Percentiles rank a stretch among this genome's conserved stretches.
Evolutionary conservation across 2,329 filamentous ascomycete species (phyloP).

Genomic region (Raffaelea albimanens): DNA sequence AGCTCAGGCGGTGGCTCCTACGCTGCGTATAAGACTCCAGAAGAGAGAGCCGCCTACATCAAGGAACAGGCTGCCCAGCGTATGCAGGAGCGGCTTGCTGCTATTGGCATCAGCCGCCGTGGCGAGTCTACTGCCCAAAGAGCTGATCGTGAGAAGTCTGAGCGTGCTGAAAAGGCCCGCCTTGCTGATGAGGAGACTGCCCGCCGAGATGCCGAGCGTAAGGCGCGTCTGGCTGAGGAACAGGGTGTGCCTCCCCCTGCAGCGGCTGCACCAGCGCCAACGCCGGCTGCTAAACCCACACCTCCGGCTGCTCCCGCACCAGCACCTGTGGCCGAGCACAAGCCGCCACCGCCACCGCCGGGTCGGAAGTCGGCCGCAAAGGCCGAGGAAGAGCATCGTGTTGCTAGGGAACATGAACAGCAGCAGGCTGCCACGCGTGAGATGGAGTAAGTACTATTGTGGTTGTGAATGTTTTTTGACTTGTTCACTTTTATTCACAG

Average conservation of each 20-base stretch:
- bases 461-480: neutral
- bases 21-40: conserved; percentile 76
- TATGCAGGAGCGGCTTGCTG: conserved; percentile 92
- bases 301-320: neutral
- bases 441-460: conserved; percentile 63
- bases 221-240: conserved; percentile 74
- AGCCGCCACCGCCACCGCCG: neutral
- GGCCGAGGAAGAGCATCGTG: conserved; percentile 55
- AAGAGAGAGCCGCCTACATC: conserved; percentile 91
- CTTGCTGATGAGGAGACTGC: conserved; percentile 93
- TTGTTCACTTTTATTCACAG: no score
- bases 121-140: conserved; percentile 77
- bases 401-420: conserved; percentile 63
- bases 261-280: conserved; percentile 25
- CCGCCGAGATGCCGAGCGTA: conserved; percentile 76
- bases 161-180: conserved; percentile 76
- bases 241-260: conserved; percentile 51
- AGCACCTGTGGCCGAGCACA: neutral
- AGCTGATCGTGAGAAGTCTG: conserved; percentile 76
- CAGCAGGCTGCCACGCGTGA: conserved; percentile 64
- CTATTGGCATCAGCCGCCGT: conserved; percentile 81
- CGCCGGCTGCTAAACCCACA: neutral
- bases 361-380: conserved; percentile 28
- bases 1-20: conserved; percentile 54
- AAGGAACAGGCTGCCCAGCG: conserved; percentile 94